Evolutionary conservation across 495 filamentous ascomycete species (phyloP).

Genomic region (Xylaria intraflava): DNA sequence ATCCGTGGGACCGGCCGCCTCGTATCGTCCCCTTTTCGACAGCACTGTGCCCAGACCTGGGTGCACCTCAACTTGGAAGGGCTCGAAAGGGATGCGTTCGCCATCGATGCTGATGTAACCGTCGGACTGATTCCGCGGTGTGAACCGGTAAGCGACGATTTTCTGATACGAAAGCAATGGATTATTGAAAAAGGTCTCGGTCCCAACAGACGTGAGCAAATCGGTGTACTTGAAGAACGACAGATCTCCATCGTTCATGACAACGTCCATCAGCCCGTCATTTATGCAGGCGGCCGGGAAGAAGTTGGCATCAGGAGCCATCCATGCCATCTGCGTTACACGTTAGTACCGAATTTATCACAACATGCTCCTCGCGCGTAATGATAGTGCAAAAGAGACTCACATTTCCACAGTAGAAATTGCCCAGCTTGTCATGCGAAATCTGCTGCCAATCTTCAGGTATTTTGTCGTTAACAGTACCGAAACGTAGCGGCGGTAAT

Average conservation of each 20-base stretch:
- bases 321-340: conserved; percentile 64
- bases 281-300: conserved; percentile 79
- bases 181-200: conserved; percentile 68
- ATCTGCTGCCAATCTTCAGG: conserved; percentile 68
- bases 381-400: conserved; percentile 12
- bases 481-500: conserved; percentile 69
- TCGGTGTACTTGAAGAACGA: conserved; percentile 53
- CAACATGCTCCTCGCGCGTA: not conserved
- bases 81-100: conserved; percentile 74
- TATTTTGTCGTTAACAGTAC: conserved; percentile 68
- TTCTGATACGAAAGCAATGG: conserved; percentile 75
- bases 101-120: conserved; percentile 95
- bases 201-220: conserved; percentile 63
- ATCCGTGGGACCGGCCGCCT: conserved; percentile 55
- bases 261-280: conserved; percentile 80
- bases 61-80: conserved; percentile 88
- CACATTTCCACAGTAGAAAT: conserved; percentile 88
- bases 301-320: conserved; percentile 81
- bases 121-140: conserved; percentile 58
- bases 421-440: conserved; percentile 70
- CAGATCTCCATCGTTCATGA: conserved; percentile 73
- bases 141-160: conserved; percentile 72
- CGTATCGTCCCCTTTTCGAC: conserved; percentile 64
- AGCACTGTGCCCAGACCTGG: conserved; percentile 77
- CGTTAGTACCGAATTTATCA: not conserved